These are phyloP conservation scores for Dictyostelium firmibasis DNA, from an alignment of 78 protist genomes.

Conservation along the genomic window DNA sequence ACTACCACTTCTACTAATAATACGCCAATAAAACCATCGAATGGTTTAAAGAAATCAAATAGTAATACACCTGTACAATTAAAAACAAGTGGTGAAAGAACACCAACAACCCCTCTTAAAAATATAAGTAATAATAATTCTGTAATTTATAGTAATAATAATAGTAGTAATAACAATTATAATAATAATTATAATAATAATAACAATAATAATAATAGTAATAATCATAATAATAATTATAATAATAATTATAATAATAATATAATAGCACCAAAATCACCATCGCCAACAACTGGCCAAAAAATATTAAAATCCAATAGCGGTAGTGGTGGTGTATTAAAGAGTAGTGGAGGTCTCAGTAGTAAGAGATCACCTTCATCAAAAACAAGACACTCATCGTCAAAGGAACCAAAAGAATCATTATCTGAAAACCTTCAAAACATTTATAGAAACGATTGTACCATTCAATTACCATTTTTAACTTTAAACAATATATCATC, in stretches of 20 bases:
- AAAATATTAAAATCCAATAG: background rate
- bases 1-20: background rate
- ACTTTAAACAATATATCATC: constrained; percentile 22
- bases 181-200: background rate
- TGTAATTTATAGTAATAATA: constrained; percentile 32
- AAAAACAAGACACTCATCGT: background rate
- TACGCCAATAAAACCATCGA: background rate
- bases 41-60: background rate
- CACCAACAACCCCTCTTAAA: background rate
- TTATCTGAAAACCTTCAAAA: constrained; percentile 58
- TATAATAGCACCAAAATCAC: background rate
- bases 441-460: constrained; percentile 70
- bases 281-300: constrained; percentile 1
- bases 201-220: background rate
- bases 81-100: constrained; percentile 23
- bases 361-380: background rate
- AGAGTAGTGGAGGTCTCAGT: background rate
- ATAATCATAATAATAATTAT: background rate
- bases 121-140: background rate
- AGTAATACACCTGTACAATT: constrained; percentile 23
- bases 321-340: background rate
- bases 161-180: background rate
- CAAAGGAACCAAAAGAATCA: constrained; percentile 69
- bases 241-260: background rate
- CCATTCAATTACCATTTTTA: constrained; percentile 75